These are phyloP conservation scores for Aspergillus tanneri DNA, from an alignment of 2,329 filamentous ascomycete genomes.

Conservation along the genomic window DNA sequence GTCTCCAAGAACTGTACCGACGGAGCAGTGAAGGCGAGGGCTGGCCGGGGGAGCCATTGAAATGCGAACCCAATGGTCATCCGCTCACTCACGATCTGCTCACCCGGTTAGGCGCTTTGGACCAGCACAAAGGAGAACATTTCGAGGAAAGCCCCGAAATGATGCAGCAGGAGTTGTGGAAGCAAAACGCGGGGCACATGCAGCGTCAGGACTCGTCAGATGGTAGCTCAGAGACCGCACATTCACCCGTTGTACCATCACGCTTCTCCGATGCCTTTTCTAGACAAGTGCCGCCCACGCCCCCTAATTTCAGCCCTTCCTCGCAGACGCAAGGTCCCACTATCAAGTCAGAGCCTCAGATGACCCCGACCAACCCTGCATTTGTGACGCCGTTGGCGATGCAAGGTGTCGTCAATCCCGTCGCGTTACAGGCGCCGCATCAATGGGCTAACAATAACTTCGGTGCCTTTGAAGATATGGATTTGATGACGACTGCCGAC, in stretches of 20 bases:
- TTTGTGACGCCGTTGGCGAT: conserved; percentile 29
- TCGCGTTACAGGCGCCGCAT: conserved; percentile 34
- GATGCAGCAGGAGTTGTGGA: conserved; percentile 57
- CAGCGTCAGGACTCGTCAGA: conserved; percentile 57
- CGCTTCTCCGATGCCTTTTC: conserved; percentile 33
- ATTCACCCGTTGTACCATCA: conserved; percentile 40
- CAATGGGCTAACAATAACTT: conserved; percentile 30
- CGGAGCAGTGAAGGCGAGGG: conserved; percentile 52
- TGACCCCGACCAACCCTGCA: conserved; percentile 22
- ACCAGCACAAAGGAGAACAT: conserved; percentile 51
- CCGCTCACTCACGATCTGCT: conserved; percentile 65
- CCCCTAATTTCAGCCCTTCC: conserved; percentile 41
- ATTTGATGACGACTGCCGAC: conserved; percentile 32
- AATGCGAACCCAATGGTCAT: conserved; percentile 53
- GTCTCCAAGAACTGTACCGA: conserved; percentile 61
- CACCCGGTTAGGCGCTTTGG: conserved; percentile 57
- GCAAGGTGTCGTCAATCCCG: conserved; percentile 39
- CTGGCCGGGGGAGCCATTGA: conserved; percentile 57
- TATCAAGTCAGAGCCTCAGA: conserved; percentile 30
- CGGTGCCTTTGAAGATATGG: conserved; percentile 34
- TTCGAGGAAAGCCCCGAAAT: conserved; percentile 60
- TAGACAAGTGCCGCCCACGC: conserved; percentile 41
- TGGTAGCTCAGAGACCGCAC: conserved; percentile 57
- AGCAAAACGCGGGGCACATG: conserved; percentile 52
- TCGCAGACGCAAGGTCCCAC: conserved; percentile 26